Evolutionary conservation across 2,329 filamentous ascomycete species (phyloP), one percentile per base, ranked within the genome.

Genomic region (Coleophoma crateriformis): DNA sequence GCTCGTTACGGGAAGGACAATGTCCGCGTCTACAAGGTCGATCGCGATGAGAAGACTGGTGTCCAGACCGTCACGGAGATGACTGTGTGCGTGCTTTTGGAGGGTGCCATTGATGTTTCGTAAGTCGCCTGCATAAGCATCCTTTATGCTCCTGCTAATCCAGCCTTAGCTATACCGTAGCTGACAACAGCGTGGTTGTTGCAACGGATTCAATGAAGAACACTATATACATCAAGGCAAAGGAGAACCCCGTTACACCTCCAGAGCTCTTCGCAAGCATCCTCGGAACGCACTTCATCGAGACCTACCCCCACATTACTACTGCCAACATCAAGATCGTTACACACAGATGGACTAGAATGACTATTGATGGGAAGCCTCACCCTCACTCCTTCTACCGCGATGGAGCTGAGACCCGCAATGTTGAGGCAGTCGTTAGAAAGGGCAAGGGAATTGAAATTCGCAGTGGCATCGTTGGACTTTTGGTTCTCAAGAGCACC

Each of bases 201-300:
- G 90, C 94, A 56, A 99, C 94, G 53, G 94, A 99, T 71, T 92
- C 90, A 22, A 95, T 97, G 74, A 99, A 99, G 77, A 96, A 99
- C 73, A 97, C 88, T 61, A 85, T 88, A 66, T 96, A 94, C 76
- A 90, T 99, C 72, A 86, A 89, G 65, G 92, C 94, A 64, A 96
- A 96, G 75, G 86, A 95, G 72, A 78, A 95, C 74, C 88, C 91
- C 33, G 87, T 99, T 61, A 90, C 85, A 60, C 91, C 94, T 14
- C 92, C 94, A 0, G 94, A 99, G 76, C 83, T 95, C 55, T 99
- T 89, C 68, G 92, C 88, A 58, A 81, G 85, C 62, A 87, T 88
- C 60, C 76, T 99, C 47, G 90, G 88, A 60, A 79, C 82, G 58
- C 94, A 99, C 76, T 97, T 97, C 73, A 72, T 96, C 65, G 79